phyloP scores from a whole-genome alignment of 2,329 filamentous ascomycete species.

The Exophiala mesophila region DNA sequence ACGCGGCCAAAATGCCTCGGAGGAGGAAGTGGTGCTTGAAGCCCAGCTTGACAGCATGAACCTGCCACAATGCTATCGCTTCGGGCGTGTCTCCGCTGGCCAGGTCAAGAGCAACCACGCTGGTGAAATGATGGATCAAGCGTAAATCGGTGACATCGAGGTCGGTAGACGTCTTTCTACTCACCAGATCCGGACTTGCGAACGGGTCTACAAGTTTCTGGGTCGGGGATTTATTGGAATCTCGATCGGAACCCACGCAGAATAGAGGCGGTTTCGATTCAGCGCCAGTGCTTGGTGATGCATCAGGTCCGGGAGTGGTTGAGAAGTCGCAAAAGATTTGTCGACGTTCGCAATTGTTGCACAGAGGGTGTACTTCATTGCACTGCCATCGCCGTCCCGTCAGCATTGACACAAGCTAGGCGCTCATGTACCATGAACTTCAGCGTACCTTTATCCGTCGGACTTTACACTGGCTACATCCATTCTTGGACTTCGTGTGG shows the following conservation, averaged over 20 bases:
- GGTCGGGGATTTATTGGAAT: conserved; percentile 2
- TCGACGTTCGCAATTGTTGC: conserved; percentile 35
- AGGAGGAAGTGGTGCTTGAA: conserved; percentile 43
- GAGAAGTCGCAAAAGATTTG: conserved; percentile 35
- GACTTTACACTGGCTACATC: conserved; percentile 37
- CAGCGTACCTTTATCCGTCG: conserved; percentile 36
- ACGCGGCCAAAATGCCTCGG: conserved; percentile 40
- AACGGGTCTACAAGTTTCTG: conserved; percentile 19
- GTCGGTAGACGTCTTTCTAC: conserved; percentile 25
- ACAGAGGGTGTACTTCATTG: conserved; percentile 35
- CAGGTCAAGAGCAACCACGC: conserved; percentile 33
- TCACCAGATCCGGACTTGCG: conserved; percentile 23
- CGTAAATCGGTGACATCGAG: conserved; percentile 34
- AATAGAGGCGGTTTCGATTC: conserved; percentile 5
- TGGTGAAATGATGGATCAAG: conserved; percentile 37
- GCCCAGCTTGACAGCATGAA: conserved; percentile 34
- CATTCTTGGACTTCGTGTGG: conserved; percentile 38
- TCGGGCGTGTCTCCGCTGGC: conserved; percentile 30
- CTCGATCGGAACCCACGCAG: neutral
- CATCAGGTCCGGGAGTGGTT: conserved; percentile 16
- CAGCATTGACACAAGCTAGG: neutral
- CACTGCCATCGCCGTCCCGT: conserved; percentile 28
- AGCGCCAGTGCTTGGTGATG: conserved; percentile 13
- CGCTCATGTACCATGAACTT: neutral
- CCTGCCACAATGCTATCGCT: conserved; percentile 33